Evolutionary conservation across 2,329 filamentous ascomycete genomes (phyloP).

Genomic region (Penicillium capsulatum): DNA sequence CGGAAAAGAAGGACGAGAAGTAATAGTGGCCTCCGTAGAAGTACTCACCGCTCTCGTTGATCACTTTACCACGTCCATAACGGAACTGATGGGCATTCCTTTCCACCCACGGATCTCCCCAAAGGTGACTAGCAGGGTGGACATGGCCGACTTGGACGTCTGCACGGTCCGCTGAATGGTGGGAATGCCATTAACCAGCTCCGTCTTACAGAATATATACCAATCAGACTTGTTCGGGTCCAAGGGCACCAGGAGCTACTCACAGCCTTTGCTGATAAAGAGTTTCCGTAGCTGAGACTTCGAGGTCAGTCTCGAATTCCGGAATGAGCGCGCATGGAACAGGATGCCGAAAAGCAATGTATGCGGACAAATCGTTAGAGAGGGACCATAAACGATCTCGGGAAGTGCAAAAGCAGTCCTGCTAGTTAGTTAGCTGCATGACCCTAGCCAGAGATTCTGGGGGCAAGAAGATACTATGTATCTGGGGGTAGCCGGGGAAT

Average conservation of each 20-base stretch:
- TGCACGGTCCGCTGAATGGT: slow-evolving; percentile 13
- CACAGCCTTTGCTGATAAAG: slow-evolving; percentile 12
- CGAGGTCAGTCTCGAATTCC: too few relatives aligned
- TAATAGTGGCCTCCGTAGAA: slow-evolving; percentile 1
- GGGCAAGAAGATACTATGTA: too few relatives aligned
- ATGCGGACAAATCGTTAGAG: too few relatives aligned
- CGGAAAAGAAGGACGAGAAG: slow-evolving; percentile 1
- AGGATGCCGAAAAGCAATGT: too few relatives aligned
- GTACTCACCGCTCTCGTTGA: slow-evolving; percentile 21
- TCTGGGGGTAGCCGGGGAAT: too few relatives aligned
- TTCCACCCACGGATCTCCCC: slow-evolving; percentile 21
- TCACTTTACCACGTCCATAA: slow-evolving; percentile 18
- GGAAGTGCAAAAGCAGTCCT: too few relatives aligned
- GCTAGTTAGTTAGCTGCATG: too few relatives aligned
- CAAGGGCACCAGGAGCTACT: slow-evolving; percentile 20
- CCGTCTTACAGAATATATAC: slow-evolving; percentile 23
- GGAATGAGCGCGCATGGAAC: too few relatives aligned
- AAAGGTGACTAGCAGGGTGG: slow-evolving; percentile 13
- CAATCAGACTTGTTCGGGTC: slow-evolving; percentile 21
- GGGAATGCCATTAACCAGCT: slow-evolving; percentile 14
- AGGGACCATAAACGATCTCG: too few relatives aligned
- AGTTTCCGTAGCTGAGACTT: slow-evolving; percentile 22
- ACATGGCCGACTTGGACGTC: slow-evolving; percentile 12
- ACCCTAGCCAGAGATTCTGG: too few relatives aligned
- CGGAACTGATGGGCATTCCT: slow-evolving; percentile 21